A percentile compares a stretch with the other conserved stretches of the same genome.
phyloP scores from a whole-genome alignment of 2,329 filamentous ascomycete genomes.

The Geosmithia morbida region DNA sequence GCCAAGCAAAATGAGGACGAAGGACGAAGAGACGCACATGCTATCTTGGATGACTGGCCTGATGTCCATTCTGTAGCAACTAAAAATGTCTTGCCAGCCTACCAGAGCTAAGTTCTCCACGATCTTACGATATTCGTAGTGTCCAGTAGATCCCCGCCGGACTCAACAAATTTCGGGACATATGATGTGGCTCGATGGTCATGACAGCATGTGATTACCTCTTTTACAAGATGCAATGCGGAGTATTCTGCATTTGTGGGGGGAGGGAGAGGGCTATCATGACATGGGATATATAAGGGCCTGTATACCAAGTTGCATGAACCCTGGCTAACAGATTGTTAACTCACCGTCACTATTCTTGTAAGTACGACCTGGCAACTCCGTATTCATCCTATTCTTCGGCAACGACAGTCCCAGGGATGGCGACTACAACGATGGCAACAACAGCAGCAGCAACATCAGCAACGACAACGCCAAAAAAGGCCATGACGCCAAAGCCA shows the following conservation, averaged over 20 bases:
- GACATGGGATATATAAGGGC: too few relatives aligned
- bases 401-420: background rate
- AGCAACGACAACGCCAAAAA: constrained; percentile 5
- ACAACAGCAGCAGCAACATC: background rate
- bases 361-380: too few relatives aligned
- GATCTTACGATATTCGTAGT: background rate
- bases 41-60: background rate
- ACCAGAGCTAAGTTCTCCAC: background rate
- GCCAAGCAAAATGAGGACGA: too few relatives aligned
- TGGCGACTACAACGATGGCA: background rate
- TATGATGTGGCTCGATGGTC: background rate
- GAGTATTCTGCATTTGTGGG: too few relatives aligned
- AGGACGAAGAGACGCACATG: background rate
- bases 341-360: too few relatives aligned
- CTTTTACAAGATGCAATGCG: background rate
- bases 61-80: background rate
- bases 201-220: background rate
- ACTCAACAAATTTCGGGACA: background rate
- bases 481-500: constrained; percentile 1
- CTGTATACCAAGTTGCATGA: too few relatives aligned
- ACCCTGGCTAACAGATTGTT: too few relatives aligned
- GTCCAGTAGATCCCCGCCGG: background rate
- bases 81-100: background rate
- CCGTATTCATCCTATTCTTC: too few relatives aligned
- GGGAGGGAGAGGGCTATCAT: too few relatives aligned